Conservation (phyloP, 345 rosid genomes). For the Leavenworthia alabamica region DNA sequence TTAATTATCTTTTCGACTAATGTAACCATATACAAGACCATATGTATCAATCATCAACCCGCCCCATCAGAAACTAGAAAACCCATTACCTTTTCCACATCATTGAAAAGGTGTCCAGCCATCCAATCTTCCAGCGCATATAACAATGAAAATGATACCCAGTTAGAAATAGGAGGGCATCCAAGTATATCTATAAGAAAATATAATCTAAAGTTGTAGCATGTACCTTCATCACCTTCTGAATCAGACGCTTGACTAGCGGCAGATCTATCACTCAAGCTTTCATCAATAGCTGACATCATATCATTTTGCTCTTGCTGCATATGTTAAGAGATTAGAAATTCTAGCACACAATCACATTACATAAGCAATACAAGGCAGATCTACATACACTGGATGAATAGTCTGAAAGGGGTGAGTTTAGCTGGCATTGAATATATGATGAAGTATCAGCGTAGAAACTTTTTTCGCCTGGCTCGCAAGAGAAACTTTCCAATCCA, state of each 20-base stretch:
- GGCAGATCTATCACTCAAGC: conserved; percentile 43
- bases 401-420: conserved; percentile 35
- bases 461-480: conserved; percentile 31
- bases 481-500: conserved; percentile 26
- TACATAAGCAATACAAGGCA: conserved; percentile 10
- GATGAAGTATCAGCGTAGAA: conserved; percentile 36
- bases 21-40: too few relatives aligned
- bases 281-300: conserved; percentile 47
- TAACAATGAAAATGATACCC: conserved; percentile 2
- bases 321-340: conserved; percentile 16
- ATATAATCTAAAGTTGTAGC: conserved; percentile 5
- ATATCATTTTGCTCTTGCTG: conserved; percentile 48
- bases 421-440: conserved; percentile 35
- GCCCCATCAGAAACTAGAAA: conserved; percentile 8
- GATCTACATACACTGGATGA: conserved; percentile 44
- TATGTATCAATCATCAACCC: too few relatives aligned
- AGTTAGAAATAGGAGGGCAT: conserved; percentile 25
- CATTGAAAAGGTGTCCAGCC: conserved; percentile 28
- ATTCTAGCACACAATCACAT: conserved; percentile 5
- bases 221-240: conserved; percentile 38
- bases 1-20: too few relatives aligned
- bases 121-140: conserved; percentile 28
- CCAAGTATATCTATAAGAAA: conserved; percentile 3
- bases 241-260: conserved; percentile 48
- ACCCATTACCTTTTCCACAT: conserved; percentile 42